phyloP scores from a whole-genome alignment of 1,139 yeast species.

The Hyphopichia pseudoburtonii region DNA sequence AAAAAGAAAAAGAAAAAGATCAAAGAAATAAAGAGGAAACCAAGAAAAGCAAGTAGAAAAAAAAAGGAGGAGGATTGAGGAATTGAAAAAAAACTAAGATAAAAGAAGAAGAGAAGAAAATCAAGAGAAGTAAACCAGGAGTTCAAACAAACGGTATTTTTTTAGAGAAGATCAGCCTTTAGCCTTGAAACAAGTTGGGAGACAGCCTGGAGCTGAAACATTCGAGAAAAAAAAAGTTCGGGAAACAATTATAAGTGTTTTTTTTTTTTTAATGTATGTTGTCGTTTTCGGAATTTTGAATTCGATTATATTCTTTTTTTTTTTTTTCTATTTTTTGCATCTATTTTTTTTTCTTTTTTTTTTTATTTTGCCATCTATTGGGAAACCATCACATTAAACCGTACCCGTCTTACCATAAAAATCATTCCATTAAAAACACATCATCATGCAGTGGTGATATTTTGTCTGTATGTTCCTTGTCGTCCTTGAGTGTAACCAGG shows the following conservation, averaged over 20 bases:
- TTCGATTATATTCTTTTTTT: not conserved
- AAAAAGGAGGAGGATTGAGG: too few relatives aligned
- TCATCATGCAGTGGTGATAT: slow-evolving; percentile 17
- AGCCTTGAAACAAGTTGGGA: too few relatives aligned
- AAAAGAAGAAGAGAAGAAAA: not conserved
- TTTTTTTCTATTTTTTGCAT: not conserved
- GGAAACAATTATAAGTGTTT: not conserved
- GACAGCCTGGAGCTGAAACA: too few relatives aligned
- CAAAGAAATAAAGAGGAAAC: not conserved
- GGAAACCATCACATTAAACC: not conserved
- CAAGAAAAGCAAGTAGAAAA: not conserved
- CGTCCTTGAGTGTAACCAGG: slow-evolving; percentile 6
- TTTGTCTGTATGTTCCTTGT: not conserved
- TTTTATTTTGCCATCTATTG: not conserved
- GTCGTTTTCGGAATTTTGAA: not conserved
- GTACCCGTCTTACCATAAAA: slow-evolving; percentile 5
- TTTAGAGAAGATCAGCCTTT: too few relatives aligned
- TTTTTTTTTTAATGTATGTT: not conserved
- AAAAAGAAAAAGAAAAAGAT: not conserved
- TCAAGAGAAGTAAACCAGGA: not conserved
- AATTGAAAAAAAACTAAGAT: not conserved
- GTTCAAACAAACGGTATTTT: too few relatives aligned
- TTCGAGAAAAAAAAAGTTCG: too few relatives aligned
- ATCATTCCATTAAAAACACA: slow-evolving; percentile 42
- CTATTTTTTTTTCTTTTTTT: not conserved